Conservation (phyloP, 345 rosid genomes). For the Zanthoxylum bungeanum region DNA sequence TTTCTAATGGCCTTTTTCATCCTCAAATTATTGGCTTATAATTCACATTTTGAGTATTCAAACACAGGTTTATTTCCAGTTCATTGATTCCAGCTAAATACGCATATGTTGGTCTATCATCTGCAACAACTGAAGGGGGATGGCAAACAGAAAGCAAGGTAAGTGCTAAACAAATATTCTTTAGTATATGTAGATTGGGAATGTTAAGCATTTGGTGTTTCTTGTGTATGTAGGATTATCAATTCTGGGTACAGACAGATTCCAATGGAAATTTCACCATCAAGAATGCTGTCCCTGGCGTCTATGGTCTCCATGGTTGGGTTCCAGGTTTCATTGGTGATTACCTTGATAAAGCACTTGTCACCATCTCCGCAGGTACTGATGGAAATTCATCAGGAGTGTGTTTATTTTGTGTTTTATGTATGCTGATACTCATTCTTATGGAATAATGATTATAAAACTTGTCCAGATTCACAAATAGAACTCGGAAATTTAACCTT, state of each 20-base stretch:
- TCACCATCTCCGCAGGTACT: constrained; percentile 31
- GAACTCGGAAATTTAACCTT: constrained; percentile 26
- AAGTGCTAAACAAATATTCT: not conserved
- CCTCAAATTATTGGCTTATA: not conserved
- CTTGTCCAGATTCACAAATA: constrained; percentile 24
- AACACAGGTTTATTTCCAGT: constrained; percentile 28
- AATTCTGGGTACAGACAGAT: constrained; percentile 41
- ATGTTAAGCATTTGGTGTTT: not conserved
- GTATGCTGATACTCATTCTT: not conserved
- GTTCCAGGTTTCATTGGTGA: constrained; percentile 39
- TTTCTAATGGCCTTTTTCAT: not conserved
- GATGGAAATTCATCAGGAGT: not conserved
- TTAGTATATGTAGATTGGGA: not conserved
- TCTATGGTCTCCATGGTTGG: constrained; percentile 39
- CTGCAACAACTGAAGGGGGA: constrained; percentile 29
- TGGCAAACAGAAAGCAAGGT: constrained; percentile 46
- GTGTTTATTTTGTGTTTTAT: not conserved
- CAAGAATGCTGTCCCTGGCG: constrained; percentile 31
- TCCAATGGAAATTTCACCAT: constrained; percentile 34
- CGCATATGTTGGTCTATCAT: constrained; percentile 31
- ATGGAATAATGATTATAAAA: not conserved
- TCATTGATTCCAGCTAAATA: constrained; percentile 34
- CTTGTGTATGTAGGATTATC: constrained; percentile 23
- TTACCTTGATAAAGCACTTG: constrained; percentile 19
- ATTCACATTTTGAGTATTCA: not conserved